Conservation (phyloP, 306 rosid genomes). For the Trichosanthes cucumerina region DNA sequence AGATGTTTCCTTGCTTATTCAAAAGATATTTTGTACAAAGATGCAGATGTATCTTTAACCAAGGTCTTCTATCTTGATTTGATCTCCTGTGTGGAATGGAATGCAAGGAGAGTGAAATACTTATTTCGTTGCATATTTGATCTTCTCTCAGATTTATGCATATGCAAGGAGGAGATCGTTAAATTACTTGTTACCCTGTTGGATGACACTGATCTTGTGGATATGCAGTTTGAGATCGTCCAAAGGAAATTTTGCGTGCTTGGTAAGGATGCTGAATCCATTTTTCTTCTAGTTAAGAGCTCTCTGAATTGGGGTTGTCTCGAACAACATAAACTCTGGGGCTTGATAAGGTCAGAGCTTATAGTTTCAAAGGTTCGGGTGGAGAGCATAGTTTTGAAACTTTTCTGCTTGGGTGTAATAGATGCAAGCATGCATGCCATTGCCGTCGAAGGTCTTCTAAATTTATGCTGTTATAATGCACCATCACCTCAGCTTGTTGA, state of each 20-base stretch:
- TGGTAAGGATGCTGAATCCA: conserved; percentile 17
- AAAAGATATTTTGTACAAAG: background rate
- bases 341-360: conserved; percentile 25
- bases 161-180: conserved; percentile 14
- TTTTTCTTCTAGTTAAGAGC: conserved; percentile 17
- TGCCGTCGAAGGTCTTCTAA: conserved; percentile 21
- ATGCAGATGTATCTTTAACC: background rate
- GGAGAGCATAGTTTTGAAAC: conserved; percentile 15
- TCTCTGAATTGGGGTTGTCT: conserved; percentile 21
- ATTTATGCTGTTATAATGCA: conserved; percentile 14
- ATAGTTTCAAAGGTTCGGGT: conserved; percentile 14
- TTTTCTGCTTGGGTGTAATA: conserved; percentile 16
- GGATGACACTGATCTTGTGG: conserved; percentile 13
- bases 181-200: conserved; percentile 13
- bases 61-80: conserved; percentile 16
- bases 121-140: conserved; percentile 9
- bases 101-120: conserved; percentile 4
- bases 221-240: conserved; percentile 18
- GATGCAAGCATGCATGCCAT: conserved; percentile 15
- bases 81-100: conserved; percentile 14
- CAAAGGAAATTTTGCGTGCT: conserved; percentile 13
- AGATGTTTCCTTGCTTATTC: conserved; percentile 12
- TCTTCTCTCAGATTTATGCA: conserved; percentile 20
- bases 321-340: conserved; percentile 23
- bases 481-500: conserved; percentile 28